These are phyloP conservation scores for Verticillium zaregamsianum DNA, from an alignment of 2,329 filamentous ascomycete species.

Conservation along the genomic window DNA sequence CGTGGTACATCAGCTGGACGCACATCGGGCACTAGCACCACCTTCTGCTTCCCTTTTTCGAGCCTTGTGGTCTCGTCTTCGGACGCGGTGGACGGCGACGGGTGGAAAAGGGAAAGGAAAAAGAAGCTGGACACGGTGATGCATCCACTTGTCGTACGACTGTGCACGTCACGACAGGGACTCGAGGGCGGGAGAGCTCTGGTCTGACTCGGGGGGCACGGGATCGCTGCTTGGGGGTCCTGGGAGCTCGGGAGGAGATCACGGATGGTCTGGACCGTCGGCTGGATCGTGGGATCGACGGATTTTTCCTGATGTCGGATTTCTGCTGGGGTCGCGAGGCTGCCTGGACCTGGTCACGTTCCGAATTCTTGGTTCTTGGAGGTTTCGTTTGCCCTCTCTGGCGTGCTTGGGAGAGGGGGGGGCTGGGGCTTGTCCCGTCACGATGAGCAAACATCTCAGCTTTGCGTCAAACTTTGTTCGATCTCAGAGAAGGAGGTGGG, in stretches of 20 bases:
- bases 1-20: slow-evolving; percentile 2
- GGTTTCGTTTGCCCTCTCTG: not conserved
- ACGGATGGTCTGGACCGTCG: not conserved
- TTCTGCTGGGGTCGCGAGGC: not conserved
- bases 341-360: not conserved
- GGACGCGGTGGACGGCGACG: not conserved
- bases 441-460: not conserved
- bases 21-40: not conserved
- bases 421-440: not conserved
- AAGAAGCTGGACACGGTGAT: not conserved
- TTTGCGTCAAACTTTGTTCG: not conserved
- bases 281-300: not conserved
- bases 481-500: not conserved
- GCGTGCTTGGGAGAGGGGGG: not conserved
- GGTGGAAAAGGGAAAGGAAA: not conserved
- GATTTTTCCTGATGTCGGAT: not conserved
- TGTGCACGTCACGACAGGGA: not conserved
- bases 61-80: not conserved
- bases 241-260: not conserved
- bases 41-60: not conserved
- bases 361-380: not conserved
- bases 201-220: not conserved
- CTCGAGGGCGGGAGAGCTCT: not conserved
- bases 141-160: not conserved
- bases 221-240: not conserved